These are phyloP conservation scores for Calonectria leucothoes DNA, from an alignment of 2,329 filamentous ascomycete species.

Conservation along the genomic window DNA sequence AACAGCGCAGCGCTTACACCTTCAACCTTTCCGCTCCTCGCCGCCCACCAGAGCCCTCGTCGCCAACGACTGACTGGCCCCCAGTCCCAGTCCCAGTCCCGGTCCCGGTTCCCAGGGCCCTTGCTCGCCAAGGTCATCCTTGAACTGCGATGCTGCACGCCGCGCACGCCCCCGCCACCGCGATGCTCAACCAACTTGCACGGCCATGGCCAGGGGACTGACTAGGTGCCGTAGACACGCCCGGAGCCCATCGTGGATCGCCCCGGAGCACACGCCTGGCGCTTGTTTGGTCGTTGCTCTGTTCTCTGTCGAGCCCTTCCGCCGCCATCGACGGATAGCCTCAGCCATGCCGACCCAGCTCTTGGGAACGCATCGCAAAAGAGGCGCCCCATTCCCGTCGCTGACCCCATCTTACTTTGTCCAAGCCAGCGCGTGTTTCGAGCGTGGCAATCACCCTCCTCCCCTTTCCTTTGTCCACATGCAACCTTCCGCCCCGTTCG, in stretches of 20 bases:
- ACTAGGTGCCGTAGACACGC: background rate
- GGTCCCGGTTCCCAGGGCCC: slow-evolving; percentile 21
- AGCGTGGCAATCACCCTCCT: slow-evolving; percentile 31
- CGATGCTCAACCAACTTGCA: background rate
- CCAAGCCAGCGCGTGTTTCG: background rate
- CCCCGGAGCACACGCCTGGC: slow-evolving; percentile 19
- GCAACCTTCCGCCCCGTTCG: slow-evolving; percentile 8
- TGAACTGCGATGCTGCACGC: slow-evolving; percentile 4
- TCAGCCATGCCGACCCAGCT: slow-evolving; percentile 49
- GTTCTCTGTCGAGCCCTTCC: slow-evolving; percentile 39
- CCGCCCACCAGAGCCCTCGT: slow-evolving; percentile 5
- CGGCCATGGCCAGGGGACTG: background rate
- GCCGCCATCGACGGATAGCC: slow-evolving; percentile 48
- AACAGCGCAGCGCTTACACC: background rate
- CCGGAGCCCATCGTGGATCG: slow-evolving; percentile 34
- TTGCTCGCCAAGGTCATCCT: slow-evolving; percentile 22
- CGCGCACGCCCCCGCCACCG: slow-evolving; percentile 24
- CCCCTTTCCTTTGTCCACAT: slow-evolving; percentile 22
- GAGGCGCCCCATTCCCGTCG: slow-evolving; percentile 43
- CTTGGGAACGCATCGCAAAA: slow-evolving; percentile 43
- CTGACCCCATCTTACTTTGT: slow-evolving; percentile 29
- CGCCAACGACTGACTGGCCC: slow-evolving; percentile 10
- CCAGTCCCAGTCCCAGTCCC: background rate
- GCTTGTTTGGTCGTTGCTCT: slow-evolving; percentile 25
- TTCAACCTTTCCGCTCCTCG: background rate